Evolutionary conservation across 495 filamentous ascomycete genomes (phyloP), one percentile per base, ranked within the genome.

Genomic region (Bryoglossum gracile): DNA sequence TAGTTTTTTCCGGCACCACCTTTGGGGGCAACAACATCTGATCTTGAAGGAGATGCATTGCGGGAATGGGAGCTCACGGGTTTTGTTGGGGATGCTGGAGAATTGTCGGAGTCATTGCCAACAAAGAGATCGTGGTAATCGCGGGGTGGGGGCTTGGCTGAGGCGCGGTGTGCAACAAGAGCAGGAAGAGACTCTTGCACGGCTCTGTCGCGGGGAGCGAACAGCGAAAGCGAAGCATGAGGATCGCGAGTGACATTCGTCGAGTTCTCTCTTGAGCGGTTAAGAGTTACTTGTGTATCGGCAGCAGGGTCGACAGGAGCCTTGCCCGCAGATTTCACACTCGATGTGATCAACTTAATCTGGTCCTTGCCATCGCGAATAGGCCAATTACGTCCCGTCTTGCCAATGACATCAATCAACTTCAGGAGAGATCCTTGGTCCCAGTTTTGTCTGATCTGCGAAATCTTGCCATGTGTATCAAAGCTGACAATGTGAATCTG

Each of bases 351-450:
- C 50, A 94, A 69, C 54, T 76, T 82, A 35, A 81, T 73, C 65
- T 97, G 92, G 19, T 94, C 89, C 54, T 79, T 83, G 48, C 84
- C 86, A 60, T 95, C 89, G 50, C 82, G 85, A 65, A 98, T 91
- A 16, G 92, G 92, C 92, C 92, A 98, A 61, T 84, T 87, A 59
- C 82, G 84, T 37, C 84, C 87, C 21, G 86, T 82, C 55, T 80
- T 78, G 48, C 92, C 92, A 66, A 98, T 97, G 24, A 95, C 82
- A 56, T 95, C 89, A 43, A 96, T 78, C 62, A 91, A 83, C 67
- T 92, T 97, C 51, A 98, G 74, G 8, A 97, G 76, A 43, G 87
- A 87, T 21, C 81, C 90, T 66, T 97, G 94, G 62, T 98, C 92
- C 92, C 92, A 98, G 64, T 84, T 85, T 50, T 90, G 79, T 45